phyloP scores from a whole-genome alignment of 345 rosid genomes.

The Camelina sativa region DNA sequence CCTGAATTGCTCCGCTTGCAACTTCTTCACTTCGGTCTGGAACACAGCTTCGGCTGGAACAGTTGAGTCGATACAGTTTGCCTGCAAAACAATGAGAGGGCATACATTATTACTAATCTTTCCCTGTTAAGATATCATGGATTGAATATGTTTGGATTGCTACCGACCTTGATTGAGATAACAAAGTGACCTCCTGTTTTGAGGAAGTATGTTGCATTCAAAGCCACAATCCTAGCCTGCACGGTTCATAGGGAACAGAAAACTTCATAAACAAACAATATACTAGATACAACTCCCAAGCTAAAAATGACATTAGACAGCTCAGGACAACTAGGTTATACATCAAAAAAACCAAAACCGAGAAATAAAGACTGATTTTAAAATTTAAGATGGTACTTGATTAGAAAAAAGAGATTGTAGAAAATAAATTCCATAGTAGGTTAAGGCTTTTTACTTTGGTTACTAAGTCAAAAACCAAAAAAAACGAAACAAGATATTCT shows the following conservation, averaged over 20 bases:
- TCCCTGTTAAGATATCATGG: not conserved
- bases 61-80: slow-evolving; percentile 95
- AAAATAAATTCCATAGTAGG: no score
- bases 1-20: slow-evolving; percentile 82
- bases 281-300: not conserved
- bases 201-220: slow-evolving; percentile 82
- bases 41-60: slow-evolving; percentile 92
- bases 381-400: not conserved
- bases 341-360: not conserved
- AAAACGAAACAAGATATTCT: not conserved
- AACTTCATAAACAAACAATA: not conserved
- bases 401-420: not conserved
- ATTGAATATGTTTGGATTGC: not conserved
- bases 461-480: not conserved
- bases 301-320: not conserved
- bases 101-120: not conserved
- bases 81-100: slow-evolving; percentile 49
- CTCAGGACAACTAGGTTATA: not conserved
- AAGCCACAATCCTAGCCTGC: slow-evolving; percentile 95
- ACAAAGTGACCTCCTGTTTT: slow-evolving; percentile 98
- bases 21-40: slow-evolving; percentile 84
- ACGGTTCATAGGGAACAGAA: not conserved
- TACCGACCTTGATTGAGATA: slow-evolving; percentile 91
- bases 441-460: not conserved
- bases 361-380: not conserved